A percentile compares a stretch with the other conserved stretches of the same genome.
These are phyloP conservation scores for Cystofilobasidium bisporidii DNA, from an alignment of 768 basidiomycete species.

Conservation along the genomic window DNA sequence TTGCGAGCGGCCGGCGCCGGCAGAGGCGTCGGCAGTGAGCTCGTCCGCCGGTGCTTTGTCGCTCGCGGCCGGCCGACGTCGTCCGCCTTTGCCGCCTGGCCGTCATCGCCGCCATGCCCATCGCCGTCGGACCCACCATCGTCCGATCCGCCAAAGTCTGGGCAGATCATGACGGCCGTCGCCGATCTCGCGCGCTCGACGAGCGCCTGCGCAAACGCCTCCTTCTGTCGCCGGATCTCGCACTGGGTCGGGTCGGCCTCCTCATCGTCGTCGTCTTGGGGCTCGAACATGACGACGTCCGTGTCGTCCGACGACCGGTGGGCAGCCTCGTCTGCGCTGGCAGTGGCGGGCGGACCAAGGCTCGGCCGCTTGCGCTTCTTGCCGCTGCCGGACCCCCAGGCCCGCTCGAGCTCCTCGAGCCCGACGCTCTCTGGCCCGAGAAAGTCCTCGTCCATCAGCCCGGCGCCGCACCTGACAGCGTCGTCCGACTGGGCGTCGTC, in stretches of 20 bases:
- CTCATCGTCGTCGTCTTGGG: neutral
- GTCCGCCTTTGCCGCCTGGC: neutral
- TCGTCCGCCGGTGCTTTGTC: slow-evolving; percentile 13
- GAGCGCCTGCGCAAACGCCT: slow-evolving; percentile 21
- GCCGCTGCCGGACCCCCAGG: slow-evolving; percentile 14
- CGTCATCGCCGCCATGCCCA: neutral
- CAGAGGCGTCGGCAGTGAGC: slow-evolving; percentile 20
- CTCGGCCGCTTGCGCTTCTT: slow-evolving; percentile 6
- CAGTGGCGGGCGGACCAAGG: neutral
- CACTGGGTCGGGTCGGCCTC: neutral
- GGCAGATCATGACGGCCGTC: slow-evolving; percentile 10
- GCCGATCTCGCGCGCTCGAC: slow-evolving; percentile 23
- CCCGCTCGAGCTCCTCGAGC: slow-evolving; percentile 26
- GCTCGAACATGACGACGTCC: neutral
- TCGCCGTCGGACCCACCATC: neutral
- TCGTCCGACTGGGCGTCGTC: neutral
- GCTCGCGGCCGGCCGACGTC: neutral
- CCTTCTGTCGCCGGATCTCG: slow-evolving; percentile 18
- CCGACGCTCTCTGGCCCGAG: slow-evolving; percentile 24
- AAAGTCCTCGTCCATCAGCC: slow-evolving; percentile 14
- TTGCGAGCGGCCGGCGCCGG: slow-evolving; percentile 13
- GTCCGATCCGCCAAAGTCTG: neutral
- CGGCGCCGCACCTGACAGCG: neutral
- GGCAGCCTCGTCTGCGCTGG: neutral
- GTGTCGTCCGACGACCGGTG: neutral